Percentiles rank a stretch among this genome's conserved stretches.
Evolutionary conservation across 352 stramenopile genomes (phyloP).

Genomic region (Thalassiosira hispida): DNA sequence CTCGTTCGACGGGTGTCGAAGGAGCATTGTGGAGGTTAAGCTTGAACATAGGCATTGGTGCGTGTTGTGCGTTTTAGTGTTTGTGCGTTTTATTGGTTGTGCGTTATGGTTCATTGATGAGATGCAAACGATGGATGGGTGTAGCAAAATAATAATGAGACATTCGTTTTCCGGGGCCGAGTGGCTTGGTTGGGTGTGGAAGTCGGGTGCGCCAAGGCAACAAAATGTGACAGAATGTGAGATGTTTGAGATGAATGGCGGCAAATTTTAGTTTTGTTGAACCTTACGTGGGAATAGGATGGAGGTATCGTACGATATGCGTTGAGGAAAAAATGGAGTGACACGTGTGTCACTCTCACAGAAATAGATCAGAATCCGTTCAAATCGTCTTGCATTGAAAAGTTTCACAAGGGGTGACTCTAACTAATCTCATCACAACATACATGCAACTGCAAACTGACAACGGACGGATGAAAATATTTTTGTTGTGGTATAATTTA

Average conservation of each 20-base stretch:
- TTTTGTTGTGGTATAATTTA: too few species aligned
- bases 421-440: too few species aligned
- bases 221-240: not conserved
- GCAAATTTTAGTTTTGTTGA: not conserved
- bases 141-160: not conserved
- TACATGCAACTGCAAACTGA: too few species aligned
- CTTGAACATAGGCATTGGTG: constrained; percentile 31
- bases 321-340: not conserved
- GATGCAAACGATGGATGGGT: not conserved
- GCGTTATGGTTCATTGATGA: not conserved
- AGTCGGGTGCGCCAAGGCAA: too few species aligned
- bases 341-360: too few species aligned
- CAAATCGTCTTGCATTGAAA: too few species aligned
- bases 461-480: too few species aligned
- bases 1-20: constrained; percentile 18
- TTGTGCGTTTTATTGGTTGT: constrained; percentile 2
- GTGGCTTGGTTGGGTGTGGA: too few species aligned
- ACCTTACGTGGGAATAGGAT: not conserved
- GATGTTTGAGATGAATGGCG: not conserved
- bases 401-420: too few species aligned
- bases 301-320: too few species aligned
- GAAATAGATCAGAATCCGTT: too few species aligned
- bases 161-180: not conserved
- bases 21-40: constrained; percentile 40
- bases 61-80: not conserved